Conservation (phyloP, 2,329 filamentous ascomycete species). For the Aspergillus carbonarius region DNA sequence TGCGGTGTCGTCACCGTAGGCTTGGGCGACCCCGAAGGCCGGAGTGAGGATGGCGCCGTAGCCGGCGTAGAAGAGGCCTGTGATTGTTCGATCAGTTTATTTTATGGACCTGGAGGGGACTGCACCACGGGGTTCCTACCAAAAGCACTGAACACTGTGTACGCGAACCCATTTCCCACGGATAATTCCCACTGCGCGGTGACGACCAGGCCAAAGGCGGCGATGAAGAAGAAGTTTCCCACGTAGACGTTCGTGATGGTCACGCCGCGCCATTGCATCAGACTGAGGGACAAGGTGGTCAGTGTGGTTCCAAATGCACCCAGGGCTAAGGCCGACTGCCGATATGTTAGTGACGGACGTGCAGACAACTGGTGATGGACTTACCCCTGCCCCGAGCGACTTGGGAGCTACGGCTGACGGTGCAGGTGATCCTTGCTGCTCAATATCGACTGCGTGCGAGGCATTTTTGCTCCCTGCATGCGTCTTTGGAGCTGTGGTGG, state of each 20-base stretch:
- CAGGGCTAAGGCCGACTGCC: slow-evolving; percentile 50
- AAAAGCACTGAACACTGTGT: slow-evolving; percentile 57
- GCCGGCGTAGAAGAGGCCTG: slow-evolving; percentile 51
- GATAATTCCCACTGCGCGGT: slow-evolving; percentile 58
- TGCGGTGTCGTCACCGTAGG: slow-evolving; percentile 45
- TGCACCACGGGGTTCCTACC: too few relatives aligned
- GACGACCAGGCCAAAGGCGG: slow-evolving; percentile 53
- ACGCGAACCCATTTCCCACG: slow-evolving; percentile 53
- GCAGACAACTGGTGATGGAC: background rate
- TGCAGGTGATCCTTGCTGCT: slow-evolving; percentile 12
- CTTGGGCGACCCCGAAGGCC: slow-evolving; percentile 45
- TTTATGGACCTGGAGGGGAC: background rate
- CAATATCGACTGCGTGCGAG: slow-evolving; percentile 12
- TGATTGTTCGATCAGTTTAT: background rate
- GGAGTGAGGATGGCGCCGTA: slow-evolving; percentile 52
- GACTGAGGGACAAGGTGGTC: slow-evolving; percentile 53
- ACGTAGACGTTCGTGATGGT: slow-evolving; percentile 54
- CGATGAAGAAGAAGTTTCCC: slow-evolving; percentile 56
- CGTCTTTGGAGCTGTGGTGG: background rate
- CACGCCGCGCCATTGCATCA: slow-evolving; percentile 58
- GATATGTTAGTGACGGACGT: background rate
- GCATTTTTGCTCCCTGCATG: slow-evolving; percentile 5
- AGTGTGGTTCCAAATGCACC: slow-evolving; percentile 57
- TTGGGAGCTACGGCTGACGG: slow-evolving; percentile 4
- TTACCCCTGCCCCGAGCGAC: slow-evolving; percentile 24